Evolutionary conservation across 495 filamentous ascomycete species (phyloP).

Genomic region (Talaromyces wortmannii): DNA sequence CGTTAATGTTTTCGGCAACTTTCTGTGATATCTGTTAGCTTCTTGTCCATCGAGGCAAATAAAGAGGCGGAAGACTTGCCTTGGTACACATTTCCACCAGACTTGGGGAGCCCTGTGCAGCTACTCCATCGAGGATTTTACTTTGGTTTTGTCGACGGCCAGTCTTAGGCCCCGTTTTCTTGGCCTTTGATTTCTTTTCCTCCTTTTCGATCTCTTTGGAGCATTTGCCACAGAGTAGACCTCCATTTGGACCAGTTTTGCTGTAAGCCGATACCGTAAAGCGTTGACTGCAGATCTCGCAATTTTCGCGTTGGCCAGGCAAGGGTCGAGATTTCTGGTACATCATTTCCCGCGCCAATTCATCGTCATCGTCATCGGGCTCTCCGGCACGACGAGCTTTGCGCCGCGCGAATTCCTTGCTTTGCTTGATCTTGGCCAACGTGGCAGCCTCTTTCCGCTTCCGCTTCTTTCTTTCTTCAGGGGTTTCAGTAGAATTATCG

Average conservation of each 20-base stretch:
- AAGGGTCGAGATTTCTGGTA: slow-evolving; percentile 56
- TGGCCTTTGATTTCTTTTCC: slow-evolving; percentile 52
- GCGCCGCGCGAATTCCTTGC: slow-evolving; percentile 58
- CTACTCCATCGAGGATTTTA: slow-evolving; percentile 69
- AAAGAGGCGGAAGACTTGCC: slow-evolving; percentile 18
- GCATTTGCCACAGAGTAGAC: slow-evolving; percentile 77
- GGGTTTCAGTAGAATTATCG: slow-evolving; percentile 18
- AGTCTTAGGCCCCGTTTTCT: slow-evolving; percentile 45
- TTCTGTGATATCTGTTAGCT: slow-evolving; percentile 31
- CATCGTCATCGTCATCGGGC: slow-evolving; percentile 37
- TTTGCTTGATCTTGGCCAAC: slow-evolving; percentile 70
- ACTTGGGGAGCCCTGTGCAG: slow-evolving; percentile 59
- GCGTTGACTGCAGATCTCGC: slow-evolving; percentile 74
- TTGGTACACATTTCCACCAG: slow-evolving; percentile 76
- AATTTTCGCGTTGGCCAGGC: slow-evolving; percentile 85
- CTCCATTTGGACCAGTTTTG: slow-evolving; percentile 72
- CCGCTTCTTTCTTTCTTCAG: slow-evolving; percentile 54
- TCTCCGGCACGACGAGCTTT: slow-evolving; percentile 44
- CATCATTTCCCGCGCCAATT: slow-evolving; percentile 46
- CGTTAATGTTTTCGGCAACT: slow-evolving; percentile 71
- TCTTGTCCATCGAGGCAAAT: neutral
- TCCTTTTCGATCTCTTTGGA: slow-evolving; percentile 67
- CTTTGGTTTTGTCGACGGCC: slow-evolving; percentile 69
- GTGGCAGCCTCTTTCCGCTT: slow-evolving; percentile 55
- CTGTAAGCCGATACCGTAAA: slow-evolving; percentile 94